Percentiles rank a stretch among this genome's conserved stretches.
Conservation (phyloP, 371 early-diverging fungal species). For the Saksenaea vasiformis region DNA sequence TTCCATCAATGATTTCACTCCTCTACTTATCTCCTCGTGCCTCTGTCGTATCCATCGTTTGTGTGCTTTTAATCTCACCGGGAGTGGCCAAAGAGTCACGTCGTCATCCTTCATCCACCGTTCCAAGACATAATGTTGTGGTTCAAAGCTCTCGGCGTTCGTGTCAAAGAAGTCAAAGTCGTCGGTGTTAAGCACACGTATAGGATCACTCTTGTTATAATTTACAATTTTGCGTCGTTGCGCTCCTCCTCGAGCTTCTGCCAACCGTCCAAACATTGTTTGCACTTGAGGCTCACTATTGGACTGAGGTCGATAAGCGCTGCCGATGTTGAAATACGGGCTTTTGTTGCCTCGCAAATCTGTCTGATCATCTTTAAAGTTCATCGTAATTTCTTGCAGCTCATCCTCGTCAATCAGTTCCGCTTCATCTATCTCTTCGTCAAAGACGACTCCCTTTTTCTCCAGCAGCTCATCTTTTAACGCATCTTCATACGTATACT, state of each 20-base stretch:
- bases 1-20: conserved; percentile 33
- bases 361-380: conserved; percentile 45
- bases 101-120: conserved; percentile 48
- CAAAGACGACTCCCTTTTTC: conserved; percentile 32
- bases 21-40: conserved; percentile 25
- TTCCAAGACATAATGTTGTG: conserved; percentile 31
- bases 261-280: conserved; percentile 6
- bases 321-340: conserved; percentile 40
- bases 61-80: conserved; percentile 57
- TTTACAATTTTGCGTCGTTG: conserved; percentile 34
- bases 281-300: conserved; percentile 12
- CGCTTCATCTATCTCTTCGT: conserved; percentile 41
- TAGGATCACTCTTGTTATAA: conserved; percentile 31
- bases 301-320: conserved; percentile 22
- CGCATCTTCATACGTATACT: conserved; percentile 19
- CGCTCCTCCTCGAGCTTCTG: conserved; percentile 8
- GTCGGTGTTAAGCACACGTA: not conserved
- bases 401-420: conserved; percentile 61
- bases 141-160: conserved; percentile 2
- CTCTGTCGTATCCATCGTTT: conserved; percentile 55
- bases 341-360: conserved; percentile 28
- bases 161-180: conserved; percentile 39
- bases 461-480: conserved; percentile 33
- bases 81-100: conserved; percentile 55
- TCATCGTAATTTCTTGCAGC: conserved; percentile 43